Base-by-base conservation (phyloP, 148 eudicot species). In the Camellia japonica region DNA sequence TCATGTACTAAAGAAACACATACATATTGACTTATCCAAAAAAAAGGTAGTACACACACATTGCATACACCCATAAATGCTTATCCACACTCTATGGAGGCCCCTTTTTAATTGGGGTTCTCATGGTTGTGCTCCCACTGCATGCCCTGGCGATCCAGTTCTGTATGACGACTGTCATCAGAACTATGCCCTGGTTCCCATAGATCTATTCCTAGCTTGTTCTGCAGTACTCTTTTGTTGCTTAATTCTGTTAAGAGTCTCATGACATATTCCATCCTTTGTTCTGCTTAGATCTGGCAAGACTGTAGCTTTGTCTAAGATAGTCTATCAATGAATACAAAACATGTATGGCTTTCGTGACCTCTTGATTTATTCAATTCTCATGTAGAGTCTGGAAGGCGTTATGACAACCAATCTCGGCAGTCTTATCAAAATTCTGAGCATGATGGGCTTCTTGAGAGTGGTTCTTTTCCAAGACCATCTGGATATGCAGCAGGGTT, bases 371-470 rank as follows among this genome's bases (percentile, higher is more conserved):
- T 43, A 12, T 67, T 15, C 42, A 19, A 49, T 51, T 73, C 16
- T 76, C 3, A 41, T 84, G 54, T 85, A 94, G 99, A 94, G 75
- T 85, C 95, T 74, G 98, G 95, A 79, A 91, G 87, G 87, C 88
- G 86, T 78, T 87, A 65, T 73, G 86, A 86, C 73, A 86, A 84
- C 87, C 95, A 86, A 73, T 74, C 87, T 78, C 90, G 92, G 81
- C 84, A 91, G 62, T 66, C 98, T 76, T 89, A 92, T 92, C 99
- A 92, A 85, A 88, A 84, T 80, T 66, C 94, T 74, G 98, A 94
- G 81, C 99, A 92, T 82, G 99, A 94, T 86, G 99, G 99, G 80
- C 98, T 97, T 85, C 95, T 97, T 64, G 99, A 98, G 78, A 93
- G 99, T 85, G 99, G 99, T 81, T 91, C 99, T 74, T 92, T 96